A percentile compares a stretch with the other conserved stretches of the same genome.
Evolutionary conservation across 352 stramenopile species (phyloP).

Genomic region (Pythium periplocum): DNA sequence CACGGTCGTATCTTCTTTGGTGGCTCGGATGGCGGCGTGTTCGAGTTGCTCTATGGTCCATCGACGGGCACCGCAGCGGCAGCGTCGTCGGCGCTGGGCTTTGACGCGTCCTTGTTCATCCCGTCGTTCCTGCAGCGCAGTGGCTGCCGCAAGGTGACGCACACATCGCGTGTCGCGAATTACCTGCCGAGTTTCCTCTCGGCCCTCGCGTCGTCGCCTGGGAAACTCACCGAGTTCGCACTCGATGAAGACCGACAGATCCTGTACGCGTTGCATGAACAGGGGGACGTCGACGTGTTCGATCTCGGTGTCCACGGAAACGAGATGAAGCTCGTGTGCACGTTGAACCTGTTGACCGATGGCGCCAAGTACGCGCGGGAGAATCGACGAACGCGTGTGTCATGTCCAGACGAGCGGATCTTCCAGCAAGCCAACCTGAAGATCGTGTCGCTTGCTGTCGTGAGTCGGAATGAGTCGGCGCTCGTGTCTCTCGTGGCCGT

Average conservation of each 20-base stretch:
- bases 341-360: constrained; percentile 60
- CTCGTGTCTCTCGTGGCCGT: constrained; percentile 91
- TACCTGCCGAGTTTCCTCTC: constrained; percentile 76
- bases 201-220: constrained; percentile 67
- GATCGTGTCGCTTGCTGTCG: constrained; percentile 60
- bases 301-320: constrained; percentile 51
- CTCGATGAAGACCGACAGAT: constrained; percentile 86
- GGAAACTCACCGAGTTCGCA: constrained; percentile 84
- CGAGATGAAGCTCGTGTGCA: constrained; percentile 58
- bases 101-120: constrained; percentile 24
- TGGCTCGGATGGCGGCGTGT: constrained; percentile 93
- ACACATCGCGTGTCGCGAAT: constrained; percentile 82
- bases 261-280: constrained; percentile 90
- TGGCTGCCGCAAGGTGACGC: constrained; percentile 89
- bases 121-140: constrained; percentile 33
- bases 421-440: constrained; percentile 67
- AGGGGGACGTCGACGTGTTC: constrained; percentile 70
- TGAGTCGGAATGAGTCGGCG: constrained; percentile 66
- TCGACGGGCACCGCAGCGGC: constrained; percentile 18
- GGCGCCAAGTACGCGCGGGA: constrained; percentile 79
- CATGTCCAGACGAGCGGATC: constrained; percentile 74
- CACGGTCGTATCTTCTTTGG: constrained; percentile 94
- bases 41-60: constrained; percentile 87
- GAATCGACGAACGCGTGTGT: constrained; percentile 76
- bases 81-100: constrained; percentile 6